Evolutionary conservation across 345 rosid genomes (phyloP).

Genomic region (Laguncularia racemosa): DNA sequence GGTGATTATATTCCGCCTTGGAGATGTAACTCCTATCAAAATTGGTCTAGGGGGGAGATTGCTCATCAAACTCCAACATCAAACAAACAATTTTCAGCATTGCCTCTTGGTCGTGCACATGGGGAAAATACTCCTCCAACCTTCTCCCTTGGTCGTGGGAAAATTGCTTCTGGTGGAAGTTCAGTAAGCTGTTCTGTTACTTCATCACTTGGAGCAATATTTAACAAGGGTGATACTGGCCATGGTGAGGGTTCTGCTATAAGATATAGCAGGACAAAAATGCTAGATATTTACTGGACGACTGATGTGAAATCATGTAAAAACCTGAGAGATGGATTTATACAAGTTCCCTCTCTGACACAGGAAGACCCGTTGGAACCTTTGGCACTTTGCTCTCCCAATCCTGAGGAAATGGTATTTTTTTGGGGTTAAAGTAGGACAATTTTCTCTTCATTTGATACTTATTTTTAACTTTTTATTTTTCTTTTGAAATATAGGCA

Average conservation of each 20-base stretch:
- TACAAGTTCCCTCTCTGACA: slow-evolving; percentile 65
- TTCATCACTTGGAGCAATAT: slow-evolving; percentile 32
- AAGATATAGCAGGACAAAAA: slow-evolving; percentile 68
- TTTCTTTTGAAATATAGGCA: slow-evolving; percentile 30
- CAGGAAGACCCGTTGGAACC: slow-evolving; percentile 69
- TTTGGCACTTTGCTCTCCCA: slow-evolving; percentile 65
- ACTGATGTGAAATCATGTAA: slow-evolving; percentile 38
- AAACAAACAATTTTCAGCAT: slow-evolving; percentile 54
- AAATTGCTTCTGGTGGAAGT: slow-evolving; percentile 46
- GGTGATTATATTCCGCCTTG: slow-evolving; percentile 68
- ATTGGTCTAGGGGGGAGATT: slow-evolving; percentile 73
- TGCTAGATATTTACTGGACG: slow-evolving; percentile 67
- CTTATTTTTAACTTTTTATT: slow-evolving; percentile 18
- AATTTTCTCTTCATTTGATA: slow-evolving; percentile 8
- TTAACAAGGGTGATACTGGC: slow-evolving; percentile 53
- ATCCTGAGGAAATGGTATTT: slow-evolving; percentile 73
- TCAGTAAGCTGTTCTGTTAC: slow-evolving; percentile 22
- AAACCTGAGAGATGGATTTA: slow-evolving; percentile 44
- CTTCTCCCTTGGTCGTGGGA: slow-evolving; percentile 67
- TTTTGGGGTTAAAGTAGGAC: slow-evolving; percentile 7
- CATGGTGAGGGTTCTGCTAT: slow-evolving; percentile 37
- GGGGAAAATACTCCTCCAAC: slow-evolving; percentile 47
- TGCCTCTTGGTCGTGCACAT: slow-evolving; percentile 60
- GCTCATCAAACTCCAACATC: slow-evolving; percentile 49
- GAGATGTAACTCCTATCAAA: slow-evolving; percentile 61